A percentile compares a stretch with the other conserved stretches of the same genome.
Conservation (phyloP, 805 yeast genomes). For the Ogataea zsoltii region DNA sequence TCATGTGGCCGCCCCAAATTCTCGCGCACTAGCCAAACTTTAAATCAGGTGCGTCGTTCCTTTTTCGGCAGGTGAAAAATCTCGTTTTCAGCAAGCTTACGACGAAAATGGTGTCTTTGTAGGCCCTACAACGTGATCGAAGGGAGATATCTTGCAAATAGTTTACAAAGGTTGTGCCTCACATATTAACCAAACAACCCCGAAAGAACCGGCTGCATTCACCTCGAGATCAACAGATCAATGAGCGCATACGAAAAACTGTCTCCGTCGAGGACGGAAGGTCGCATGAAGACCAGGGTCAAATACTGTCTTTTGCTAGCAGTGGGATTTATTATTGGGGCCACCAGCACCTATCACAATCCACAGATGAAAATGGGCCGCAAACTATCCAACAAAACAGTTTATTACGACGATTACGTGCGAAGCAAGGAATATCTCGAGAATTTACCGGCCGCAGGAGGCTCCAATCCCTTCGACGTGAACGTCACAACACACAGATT, state of each 20-base stretch:
- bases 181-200: no score
- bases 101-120: no score
- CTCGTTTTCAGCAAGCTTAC: no score
- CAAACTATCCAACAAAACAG: constrained; percentile 2
- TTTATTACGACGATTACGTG: constrained; percentile 10
- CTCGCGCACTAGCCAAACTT: no score
- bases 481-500: constrained; percentile 14
- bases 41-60: no score
- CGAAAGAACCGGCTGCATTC: no score
- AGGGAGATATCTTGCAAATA: no score
- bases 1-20: no score
- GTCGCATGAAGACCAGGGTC: constrained; percentile 2
- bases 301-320: constrained; percentile 4
- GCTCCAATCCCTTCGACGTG: constrained; percentile 17
- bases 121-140: no score
- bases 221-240: not conserved
- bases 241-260: not conserved
- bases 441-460: constrained; percentile 10
- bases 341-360: constrained; percentile 2
- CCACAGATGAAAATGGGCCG: constrained; percentile 2
- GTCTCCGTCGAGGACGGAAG: not conserved
- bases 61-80: no score
- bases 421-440: constrained; percentile 8
- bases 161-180: no score
- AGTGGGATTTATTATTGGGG: constrained; percentile 8